Evolutionary conservation across 2,329 filamentous ascomycete genomes (phyloP).

Genomic region (Calonectria naviculata): DNA sequence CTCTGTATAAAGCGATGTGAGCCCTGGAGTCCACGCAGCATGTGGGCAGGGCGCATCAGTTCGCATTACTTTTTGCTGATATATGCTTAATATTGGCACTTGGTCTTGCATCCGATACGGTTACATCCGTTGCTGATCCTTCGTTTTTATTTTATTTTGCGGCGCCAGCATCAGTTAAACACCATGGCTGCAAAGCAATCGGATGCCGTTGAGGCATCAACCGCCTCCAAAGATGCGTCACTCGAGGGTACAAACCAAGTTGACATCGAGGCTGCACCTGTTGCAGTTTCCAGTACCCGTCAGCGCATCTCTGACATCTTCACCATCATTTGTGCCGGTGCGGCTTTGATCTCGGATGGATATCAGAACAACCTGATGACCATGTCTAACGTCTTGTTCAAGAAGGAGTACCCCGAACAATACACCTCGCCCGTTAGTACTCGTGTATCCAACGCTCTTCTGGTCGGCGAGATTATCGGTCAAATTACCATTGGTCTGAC

Average conservation of each 20-base stretch:
- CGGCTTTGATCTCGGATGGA: constrained; percentile 49
- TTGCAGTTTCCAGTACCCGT: not conserved
- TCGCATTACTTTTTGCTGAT: not conserved
- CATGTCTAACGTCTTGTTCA: constrained; percentile 46
- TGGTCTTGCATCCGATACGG: not conserved
- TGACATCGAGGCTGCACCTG: constrained; percentile 8
- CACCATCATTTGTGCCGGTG: constrained; percentile 41
- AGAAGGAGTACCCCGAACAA: constrained; percentile 46
- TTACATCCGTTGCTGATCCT: not conserved
- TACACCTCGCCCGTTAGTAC: constrained; percentile 52
- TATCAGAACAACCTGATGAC: constrained; percentile 53
- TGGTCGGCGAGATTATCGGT: constrained; percentile 56
- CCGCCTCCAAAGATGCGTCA: not conserved
- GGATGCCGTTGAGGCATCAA: not conserved
- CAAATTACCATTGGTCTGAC: constrained; percentile 54
- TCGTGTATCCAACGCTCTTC: constrained; percentile 53
- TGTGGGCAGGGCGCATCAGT: not conserved
- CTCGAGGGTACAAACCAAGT: not conserved
- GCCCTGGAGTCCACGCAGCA: not conserved
- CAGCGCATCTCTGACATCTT: constrained; percentile 20
- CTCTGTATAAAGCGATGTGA: constrained; percentile 4
- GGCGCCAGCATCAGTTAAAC: not conserved
- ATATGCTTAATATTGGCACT: constrained; percentile 3
- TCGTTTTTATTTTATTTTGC: not conserved
- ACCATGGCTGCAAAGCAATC: constrained; percentile 11